Evolutionary conservation across 1,139 yeast genomes (phyloP).

Genomic region (Meyerozyma guilliermondii): DNA sequence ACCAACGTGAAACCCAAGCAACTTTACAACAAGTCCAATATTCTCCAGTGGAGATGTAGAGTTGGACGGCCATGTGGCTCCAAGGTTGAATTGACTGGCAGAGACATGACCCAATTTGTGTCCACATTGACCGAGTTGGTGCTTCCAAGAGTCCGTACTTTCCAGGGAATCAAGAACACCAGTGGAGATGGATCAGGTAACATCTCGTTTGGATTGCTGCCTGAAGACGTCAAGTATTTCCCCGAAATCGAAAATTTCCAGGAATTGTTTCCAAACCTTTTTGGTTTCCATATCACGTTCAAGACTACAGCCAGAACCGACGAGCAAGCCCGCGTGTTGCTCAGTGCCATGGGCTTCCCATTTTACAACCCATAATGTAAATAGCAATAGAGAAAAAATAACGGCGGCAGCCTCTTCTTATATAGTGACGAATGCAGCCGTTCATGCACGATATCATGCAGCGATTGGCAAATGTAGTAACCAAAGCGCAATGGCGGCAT

Average conservation of each 20-base stretch:
- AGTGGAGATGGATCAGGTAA: slow-evolving; percentile 87
- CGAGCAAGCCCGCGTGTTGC: slow-evolving; percentile 81
- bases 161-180: slow-evolving; percentile 67
- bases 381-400: background rate
- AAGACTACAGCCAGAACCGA: slow-evolving; percentile 90
- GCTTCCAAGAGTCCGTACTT: slow-evolving; percentile 87
- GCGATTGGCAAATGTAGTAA: too few species aligned
- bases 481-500: too few species aligned
- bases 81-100: slow-evolving; percentile 70
- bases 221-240: slow-evolving; percentile 74
- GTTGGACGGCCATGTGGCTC: slow-evolving; percentile 93
- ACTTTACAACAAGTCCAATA: slow-evolving; percentile 71
- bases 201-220: slow-evolving; percentile 75
- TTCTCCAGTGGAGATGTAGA: slow-evolving; percentile 83
- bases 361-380: slow-evolving; percentile 31
- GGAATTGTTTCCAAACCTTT: slow-evolving; percentile 84
- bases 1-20: slow-evolving; percentile 83
- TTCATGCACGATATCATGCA: too few species aligned
- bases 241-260: slow-evolving; percentile 93
- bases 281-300: slow-evolving; percentile 81
- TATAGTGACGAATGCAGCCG: too few species aligned
- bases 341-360: slow-evolving; percentile 82
- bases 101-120: slow-evolving; percentile 81
- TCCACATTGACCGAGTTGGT: slow-evolving; percentile 87
- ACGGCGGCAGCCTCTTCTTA: too few species aligned